Conservation (phyloP, 2,329 filamentous ascomycete species). For the Raffaelea ambrosiae region DNA sequence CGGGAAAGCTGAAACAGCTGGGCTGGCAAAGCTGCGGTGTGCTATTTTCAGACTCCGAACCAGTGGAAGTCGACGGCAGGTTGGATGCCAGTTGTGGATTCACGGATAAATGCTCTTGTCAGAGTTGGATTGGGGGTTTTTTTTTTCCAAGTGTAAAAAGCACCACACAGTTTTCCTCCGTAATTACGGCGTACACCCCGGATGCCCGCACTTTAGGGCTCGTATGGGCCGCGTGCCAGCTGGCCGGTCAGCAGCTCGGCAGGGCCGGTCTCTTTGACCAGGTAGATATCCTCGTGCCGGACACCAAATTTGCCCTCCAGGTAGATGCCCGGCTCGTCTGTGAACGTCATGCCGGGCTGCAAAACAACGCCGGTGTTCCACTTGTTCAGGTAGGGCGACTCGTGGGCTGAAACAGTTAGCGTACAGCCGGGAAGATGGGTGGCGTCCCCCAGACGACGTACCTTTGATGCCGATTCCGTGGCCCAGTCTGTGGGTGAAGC, state of each 20-base stretch:
- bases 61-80: too few relatives aligned
- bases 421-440: too few relatives aligned
- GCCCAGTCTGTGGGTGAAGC: constrained; percentile 54
- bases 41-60: too few relatives aligned
- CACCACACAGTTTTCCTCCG: too few relatives aligned
- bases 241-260: constrained; percentile 41
- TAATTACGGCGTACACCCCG: too few relatives aligned
- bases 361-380: constrained; percentile 42
- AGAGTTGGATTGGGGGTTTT: too few relatives aligned
- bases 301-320: constrained; percentile 51
- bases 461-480: constrained; percentile 58
- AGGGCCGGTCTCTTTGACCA: constrained; percentile 43
- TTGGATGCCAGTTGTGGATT: too few relatives aligned
- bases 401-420: constrained; percentile 36
- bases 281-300: constrained; percentile 52
- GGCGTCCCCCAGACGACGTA: too few relatives aligned
- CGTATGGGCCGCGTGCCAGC: constrained; percentile 5
- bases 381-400: constrained; percentile 56
- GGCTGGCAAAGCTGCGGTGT: too few relatives aligned
- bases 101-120: too few relatives aligned
- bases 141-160: too few relatives aligned
- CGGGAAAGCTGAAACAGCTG: too few relatives aligned
- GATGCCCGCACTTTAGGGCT: constrained; percentile 1
- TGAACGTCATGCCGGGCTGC: constrained; percentile 52
- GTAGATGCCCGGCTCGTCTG: constrained; percentile 56